Percentiles rank a stretch among this genome's conserved stretches.
Conservation (phyloP, 2,329 filamentous ascomycete genomes). For the Dothiorella sarmentorum region DNA sequence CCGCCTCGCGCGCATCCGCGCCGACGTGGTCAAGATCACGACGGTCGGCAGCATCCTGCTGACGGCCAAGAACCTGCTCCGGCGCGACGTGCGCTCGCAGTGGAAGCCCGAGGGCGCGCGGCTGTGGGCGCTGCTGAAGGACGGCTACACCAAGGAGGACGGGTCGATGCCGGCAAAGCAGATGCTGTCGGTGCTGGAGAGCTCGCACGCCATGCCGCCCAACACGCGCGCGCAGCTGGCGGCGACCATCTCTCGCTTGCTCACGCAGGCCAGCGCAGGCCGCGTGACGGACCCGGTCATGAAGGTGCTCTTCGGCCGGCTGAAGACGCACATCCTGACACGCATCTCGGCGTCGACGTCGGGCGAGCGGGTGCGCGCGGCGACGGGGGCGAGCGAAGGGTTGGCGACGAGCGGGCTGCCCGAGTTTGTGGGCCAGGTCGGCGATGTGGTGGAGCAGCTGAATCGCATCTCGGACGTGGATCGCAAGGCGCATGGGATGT, state of each 20-base stretch:
- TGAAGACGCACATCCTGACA: constrained; percentile 63
- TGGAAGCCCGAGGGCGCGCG: constrained; percentile 73
- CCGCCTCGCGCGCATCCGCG: constrained; percentile 58
- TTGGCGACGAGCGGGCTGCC: constrained; percentile 67
- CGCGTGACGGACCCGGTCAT: constrained; percentile 60
- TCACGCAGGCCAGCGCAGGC: constrained; percentile 51
- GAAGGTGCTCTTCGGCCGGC: constrained; percentile 63
- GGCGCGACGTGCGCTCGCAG: constrained; percentile 71
- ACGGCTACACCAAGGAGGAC: constrained; percentile 57
- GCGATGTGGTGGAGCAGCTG: constrained; percentile 66
- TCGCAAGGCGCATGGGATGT: constrained; percentile 62
- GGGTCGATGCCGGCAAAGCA: constrained; percentile 43
- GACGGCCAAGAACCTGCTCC: constrained; percentile 78
- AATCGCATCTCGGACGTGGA: constrained; percentile 64
- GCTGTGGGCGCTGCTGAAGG: constrained; percentile 63
- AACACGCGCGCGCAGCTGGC: constrained; percentile 44
- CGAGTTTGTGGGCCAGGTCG: constrained; percentile 68
- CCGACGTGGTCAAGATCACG: constrained; percentile 61
- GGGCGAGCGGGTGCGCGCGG: constrained; percentile 67
- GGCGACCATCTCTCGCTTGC: constrained; percentile 45
- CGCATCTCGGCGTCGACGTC: constrained; percentile 64
- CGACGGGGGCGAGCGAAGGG: constrained; percentile 65
- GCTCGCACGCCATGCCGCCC: constrained; percentile 48
- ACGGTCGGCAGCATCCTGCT: constrained; percentile 71
- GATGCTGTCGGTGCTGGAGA: constrained; percentile 48